phyloP scores from a whole-genome alignment of 331 rosid genomes.

The Ulmus americana region DNA sequence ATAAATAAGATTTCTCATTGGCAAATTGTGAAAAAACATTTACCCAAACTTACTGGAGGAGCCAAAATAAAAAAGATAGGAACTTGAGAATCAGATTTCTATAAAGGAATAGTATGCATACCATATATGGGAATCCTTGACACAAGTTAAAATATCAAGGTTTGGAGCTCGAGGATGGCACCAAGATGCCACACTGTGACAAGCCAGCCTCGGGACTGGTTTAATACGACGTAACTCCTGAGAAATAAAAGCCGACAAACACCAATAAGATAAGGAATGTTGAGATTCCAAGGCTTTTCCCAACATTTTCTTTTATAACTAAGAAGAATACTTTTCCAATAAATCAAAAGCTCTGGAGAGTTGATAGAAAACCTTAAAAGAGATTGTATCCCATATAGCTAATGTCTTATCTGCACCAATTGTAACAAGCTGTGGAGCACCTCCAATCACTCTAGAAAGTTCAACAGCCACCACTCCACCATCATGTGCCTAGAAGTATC shows the following conservation, averaged over 20 bases:
- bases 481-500: constrained; percentile 81
- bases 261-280: not conserved
- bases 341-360: constrained; percentile 5
- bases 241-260: constrained; percentile 15
- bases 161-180: constrained; percentile 99
- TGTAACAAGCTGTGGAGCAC: constrained; percentile 95
- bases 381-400: constrained; percentile 96
- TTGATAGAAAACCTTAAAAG: constrained; percentile 62
- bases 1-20: not conserved
- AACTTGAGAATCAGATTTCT: not conserved
- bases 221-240: constrained; percentile 95
- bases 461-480: constrained; percentile 99
- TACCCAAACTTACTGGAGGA: not conserved
- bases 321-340: constrained; percentile 12
- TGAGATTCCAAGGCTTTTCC: constrained; percentile 20
- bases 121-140: constrained; percentile 98
- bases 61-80: not conserved
- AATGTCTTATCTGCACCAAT: constrained; percentile 96
- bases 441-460: constrained; percentile 91
- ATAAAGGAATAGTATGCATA: constrained; percentile 17
- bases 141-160: constrained; percentile 94
- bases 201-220: constrained; percentile 91
- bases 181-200: constrained; percentile 99
- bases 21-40: not conserved
- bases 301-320: not conserved